Evolutionary conservation across 495 filamentous ascomycete genomes (phyloP), one percentile per base, ranked within the genome.

Genomic region (Sordaria brevicollis): DNA sequence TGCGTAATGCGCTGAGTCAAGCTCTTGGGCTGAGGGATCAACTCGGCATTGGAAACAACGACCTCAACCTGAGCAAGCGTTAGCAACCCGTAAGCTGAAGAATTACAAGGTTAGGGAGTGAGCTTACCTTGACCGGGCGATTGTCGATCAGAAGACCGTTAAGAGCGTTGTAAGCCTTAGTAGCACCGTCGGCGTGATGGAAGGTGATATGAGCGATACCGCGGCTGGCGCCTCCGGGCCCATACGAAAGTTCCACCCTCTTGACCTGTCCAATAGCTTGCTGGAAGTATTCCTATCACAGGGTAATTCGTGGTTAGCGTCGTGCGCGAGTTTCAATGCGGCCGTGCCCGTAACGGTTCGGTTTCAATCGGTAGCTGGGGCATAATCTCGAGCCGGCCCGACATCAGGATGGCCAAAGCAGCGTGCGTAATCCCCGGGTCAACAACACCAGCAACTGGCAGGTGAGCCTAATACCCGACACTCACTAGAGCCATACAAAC

Each of bases 231-330:
- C 95, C 94, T 76, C 92, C 93, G 54, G 94, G 92, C 75, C 94
- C 94, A 80, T 98, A 98, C 36, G 91, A 93, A 75, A 99, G 85
- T 76, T 92, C 88, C 65, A 92, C 91, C 80, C 86, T 88, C 86
- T 93, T 97, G 80, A 97, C 90, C 66, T 92, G 89, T 57, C 94
- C 96, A 82, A 96, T 87, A 76, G 91, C 90, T 79, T 92, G 91
- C 76, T 83, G 79, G 82, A 99, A 97, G 81, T 97, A 99, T 83
- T 98, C 95, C 95, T 99, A 94, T 83, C 79, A 72, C 75, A 78
- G 75, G 76, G 76, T 68, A 68, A 54, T 74, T 49, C 68, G 72
- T 75, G 74, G 78, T 81, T 80, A 80, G 78, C 78, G 75, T 78
- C 73, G 72, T 73, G 70, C 35, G 70, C 70, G 49, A 39, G 43